phyloP scores from a whole-genome alignment of 1,284 basidiomycete genomes.

The Rhodotorula sp. region DNA sequence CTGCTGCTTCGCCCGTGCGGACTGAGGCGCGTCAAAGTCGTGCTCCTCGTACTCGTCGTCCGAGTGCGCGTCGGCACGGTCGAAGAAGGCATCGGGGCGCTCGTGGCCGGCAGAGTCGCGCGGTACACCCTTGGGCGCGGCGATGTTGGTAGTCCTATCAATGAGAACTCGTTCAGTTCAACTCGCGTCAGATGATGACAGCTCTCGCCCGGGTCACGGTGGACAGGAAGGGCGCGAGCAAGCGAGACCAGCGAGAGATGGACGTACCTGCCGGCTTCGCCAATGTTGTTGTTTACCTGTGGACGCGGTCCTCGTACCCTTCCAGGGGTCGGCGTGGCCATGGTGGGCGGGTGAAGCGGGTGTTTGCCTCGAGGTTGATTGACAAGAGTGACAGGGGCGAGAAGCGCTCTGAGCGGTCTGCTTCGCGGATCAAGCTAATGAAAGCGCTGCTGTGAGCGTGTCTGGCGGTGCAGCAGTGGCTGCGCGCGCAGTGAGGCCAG shows the following conservation, averaged over 20 bases:
- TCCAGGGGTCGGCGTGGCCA: constrained; percentile 25
- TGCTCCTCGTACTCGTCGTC: neutral
- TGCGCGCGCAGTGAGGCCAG: no score
- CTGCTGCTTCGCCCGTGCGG: neutral
- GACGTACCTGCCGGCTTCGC: constrained; percentile 32
- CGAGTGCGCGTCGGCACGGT: constrained; percentile 23
- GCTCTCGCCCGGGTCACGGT: neutral
- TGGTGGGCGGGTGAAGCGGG: neutral
- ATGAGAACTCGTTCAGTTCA: neutral
- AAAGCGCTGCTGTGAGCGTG: no score
- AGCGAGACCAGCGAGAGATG: neutral
- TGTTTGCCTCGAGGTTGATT: constrained; percentile 1
- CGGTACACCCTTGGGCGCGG: constrained; percentile 30
- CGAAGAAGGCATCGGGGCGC: constrained; percentile 41
- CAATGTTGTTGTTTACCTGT: constrained; percentile 38
- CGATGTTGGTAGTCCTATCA: constrained; percentile 37
- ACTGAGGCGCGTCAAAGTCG: constrained; percentile 3
- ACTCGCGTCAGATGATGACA: neutral
- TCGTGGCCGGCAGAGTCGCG: constrained; percentile 42
- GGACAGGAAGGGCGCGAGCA: neutral
- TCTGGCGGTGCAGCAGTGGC: no score
- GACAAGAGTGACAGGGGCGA: neutral
- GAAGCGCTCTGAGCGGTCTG: no score
- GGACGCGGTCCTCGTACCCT: constrained; percentile 22
- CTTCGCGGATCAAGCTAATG: neutral